These are phyloP conservation scores for Rhizopogon vulgaris DNA, from an alignment of 768 basidiomycete genomes.

Conservation along the genomic window DNA sequence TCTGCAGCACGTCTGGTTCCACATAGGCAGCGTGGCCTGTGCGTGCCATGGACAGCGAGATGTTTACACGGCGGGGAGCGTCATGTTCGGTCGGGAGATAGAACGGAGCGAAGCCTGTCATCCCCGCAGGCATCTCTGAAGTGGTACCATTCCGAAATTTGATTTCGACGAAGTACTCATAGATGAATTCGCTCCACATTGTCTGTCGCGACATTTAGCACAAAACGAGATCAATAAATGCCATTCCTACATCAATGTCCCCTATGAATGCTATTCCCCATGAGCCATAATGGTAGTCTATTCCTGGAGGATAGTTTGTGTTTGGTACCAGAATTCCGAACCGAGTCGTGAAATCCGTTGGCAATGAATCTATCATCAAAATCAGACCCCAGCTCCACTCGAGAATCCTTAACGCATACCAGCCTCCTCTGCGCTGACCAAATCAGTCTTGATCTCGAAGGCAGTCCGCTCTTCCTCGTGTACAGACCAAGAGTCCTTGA, in stretches of 20 bases:
- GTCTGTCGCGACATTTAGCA: background rate
- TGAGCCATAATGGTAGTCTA: background rate
- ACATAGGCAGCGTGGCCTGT: too few species aligned
- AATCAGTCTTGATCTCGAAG: constrained; percentile 8
- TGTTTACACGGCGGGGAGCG: background rate
- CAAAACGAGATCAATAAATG: background rate
- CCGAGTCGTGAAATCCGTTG: background rate
- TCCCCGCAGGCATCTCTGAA: constrained; percentile 1
- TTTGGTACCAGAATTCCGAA: constrained; percentile 15
- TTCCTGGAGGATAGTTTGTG: constrained; percentile 16
- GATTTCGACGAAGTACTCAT: constrained; percentile 15
- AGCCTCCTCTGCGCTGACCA: background rate
- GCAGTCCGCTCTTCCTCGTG: constrained; percentile 12
- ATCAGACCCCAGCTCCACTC: background rate
- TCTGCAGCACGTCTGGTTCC: background rate
- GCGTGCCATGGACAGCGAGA: background rate
- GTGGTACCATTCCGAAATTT: constrained; percentile 12
- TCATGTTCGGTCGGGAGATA: background rate
- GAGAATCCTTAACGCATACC: background rate
- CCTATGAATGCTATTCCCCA: background rate
- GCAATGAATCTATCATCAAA: background rate
- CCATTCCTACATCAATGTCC: background rate
- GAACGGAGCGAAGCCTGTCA: constrained; percentile 1
- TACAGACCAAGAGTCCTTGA: constrained; percentile 11
- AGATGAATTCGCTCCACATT: constrained; percentile 3